These are phyloP conservation scores for Diplocarpon rosae DNA, from an alignment of 2,329 filamentous ascomycete genomes.

Conservation along the genomic window DNA sequence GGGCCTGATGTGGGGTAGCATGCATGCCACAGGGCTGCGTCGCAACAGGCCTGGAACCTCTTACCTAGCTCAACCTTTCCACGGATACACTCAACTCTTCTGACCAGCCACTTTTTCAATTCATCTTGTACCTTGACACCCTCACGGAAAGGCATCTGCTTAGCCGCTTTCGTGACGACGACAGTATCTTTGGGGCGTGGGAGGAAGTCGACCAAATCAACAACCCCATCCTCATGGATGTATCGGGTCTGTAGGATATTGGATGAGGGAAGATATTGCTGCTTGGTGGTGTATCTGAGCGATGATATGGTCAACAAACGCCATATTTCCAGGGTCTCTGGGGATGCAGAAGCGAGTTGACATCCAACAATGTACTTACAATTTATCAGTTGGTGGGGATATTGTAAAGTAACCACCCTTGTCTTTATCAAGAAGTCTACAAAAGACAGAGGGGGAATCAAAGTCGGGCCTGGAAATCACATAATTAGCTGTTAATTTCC, in stretches of 20 bases:
- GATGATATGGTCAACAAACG: too few relatives aligned
- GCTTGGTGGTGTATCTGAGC: conserved; percentile 50
- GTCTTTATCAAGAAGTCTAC: conserved; percentile 60
- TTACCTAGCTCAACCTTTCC: conserved; percentile 50
- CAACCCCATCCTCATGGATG: conserved; percentile 63
- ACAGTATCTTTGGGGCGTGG: conserved; percentile 52
- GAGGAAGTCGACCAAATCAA: conserved; percentile 66
- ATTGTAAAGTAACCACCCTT: conserved; percentile 67
- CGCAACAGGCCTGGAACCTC: neutral
- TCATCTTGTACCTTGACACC: conserved; percentile 44
- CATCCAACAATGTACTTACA: conserved; percentile 22
- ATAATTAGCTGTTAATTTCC: neutral
- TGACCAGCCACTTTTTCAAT: conserved; percentile 60
- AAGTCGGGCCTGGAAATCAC: conserved; percentile 54
- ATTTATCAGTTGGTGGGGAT: conserved; percentile 37
- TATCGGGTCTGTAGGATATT: conserved; percentile 71
- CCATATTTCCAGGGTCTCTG: too few relatives aligned
- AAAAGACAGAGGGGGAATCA: conserved; percentile 67
- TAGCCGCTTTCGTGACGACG: conserved; percentile 37
- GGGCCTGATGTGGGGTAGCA: too few relatives aligned
- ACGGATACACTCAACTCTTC: conserved; percentile 62
- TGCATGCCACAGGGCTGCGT: too few relatives aligned
- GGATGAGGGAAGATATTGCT: conserved; percentile 64
- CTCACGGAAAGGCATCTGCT: conserved; percentile 43
- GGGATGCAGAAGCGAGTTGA: too few relatives aligned